Conservation (phyloP, 2,329 filamentous ascomycete species). For the Botrytis fabae region DNA sequence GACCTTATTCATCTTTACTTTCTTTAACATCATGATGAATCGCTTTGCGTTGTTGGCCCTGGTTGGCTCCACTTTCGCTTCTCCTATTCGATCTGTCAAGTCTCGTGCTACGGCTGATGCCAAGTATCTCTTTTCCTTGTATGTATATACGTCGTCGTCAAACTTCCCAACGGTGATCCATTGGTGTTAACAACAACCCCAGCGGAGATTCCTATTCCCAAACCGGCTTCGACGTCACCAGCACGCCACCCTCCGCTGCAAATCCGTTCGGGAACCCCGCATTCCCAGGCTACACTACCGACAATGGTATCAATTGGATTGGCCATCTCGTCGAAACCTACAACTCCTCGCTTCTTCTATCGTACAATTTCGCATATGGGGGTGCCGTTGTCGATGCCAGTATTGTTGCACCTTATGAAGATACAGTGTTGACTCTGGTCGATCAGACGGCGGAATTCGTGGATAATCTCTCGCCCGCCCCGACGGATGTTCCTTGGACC, state of each 20-base stretch:
- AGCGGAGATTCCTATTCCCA: conserved; percentile 43
- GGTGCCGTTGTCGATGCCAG: conserved; percentile 41
- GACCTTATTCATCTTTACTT: neutral
- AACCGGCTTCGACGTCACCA: conserved; percentile 40
- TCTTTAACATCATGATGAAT: conserved; percentile 1
- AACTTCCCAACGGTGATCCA: neutral
- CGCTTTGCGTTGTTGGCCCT: conserved; percentile 16
- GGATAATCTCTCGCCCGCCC: conserved; percentile 41
- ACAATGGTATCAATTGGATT: conserved; percentile 43
- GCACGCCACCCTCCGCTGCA: conserved; percentile 34
- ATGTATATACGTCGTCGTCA: neutral
- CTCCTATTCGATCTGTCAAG: neutral
- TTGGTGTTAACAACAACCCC: neutral
- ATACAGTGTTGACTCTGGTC: conserved; percentile 39
- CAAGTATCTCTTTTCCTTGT: conserved; percentile 21
- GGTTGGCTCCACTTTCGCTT: conserved; percentile 18
- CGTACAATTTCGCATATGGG: conserved; percentile 51
- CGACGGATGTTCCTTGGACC: conserved; percentile 44
- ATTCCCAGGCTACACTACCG: conserved; percentile 40
- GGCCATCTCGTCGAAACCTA: conserved; percentile 46
- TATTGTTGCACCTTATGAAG: conserved; percentile 35
- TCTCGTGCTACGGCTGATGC: conserved; percentile 2
- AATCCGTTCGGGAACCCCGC: conserved; percentile 43
- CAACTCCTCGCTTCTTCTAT: conserved; percentile 46
- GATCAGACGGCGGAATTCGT: conserved; percentile 44